phyloP scores from a whole-genome alignment of 2,329 filamentous ascomycete species.

The Rutstroemia sp. region DNA sequence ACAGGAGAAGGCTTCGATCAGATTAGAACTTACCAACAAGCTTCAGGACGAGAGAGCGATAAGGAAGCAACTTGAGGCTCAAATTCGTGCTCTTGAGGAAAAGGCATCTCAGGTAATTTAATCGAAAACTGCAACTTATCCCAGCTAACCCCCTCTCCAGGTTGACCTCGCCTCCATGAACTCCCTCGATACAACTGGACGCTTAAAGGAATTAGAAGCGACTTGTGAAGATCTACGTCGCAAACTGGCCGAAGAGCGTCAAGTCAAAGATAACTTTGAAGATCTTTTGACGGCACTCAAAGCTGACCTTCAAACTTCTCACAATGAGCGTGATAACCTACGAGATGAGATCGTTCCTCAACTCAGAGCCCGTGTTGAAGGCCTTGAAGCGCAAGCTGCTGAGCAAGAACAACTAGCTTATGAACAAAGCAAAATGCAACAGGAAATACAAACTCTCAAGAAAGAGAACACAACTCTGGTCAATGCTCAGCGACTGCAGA shows the following conservation, averaged over 20 bases:
- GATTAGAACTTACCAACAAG: slow-evolving; percentile 76
- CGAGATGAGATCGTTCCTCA: slow-evolving; percentile 82
- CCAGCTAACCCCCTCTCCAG: slow-evolving; percentile 16
- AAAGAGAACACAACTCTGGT: slow-evolving; percentile 51
- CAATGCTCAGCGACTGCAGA: slow-evolving; percentile 40
- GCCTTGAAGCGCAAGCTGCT: slow-evolving; percentile 65
- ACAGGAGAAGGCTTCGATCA: slow-evolving; percentile 83
- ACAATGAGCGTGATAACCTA: slow-evolving; percentile 86
- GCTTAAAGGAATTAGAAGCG: slow-evolving; percentile 70
- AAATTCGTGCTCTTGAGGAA: slow-evolving; percentile 76
- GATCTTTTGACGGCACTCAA: slow-evolving; percentile 80
- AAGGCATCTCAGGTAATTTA: slow-evolving; percentile 56
- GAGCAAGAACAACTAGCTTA: slow-evolving; percentile 69
- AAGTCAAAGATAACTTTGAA: slow-evolving; percentile 88
- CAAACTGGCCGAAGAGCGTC: slow-evolving; percentile 74
- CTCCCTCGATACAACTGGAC: slow-evolving; percentile 47
- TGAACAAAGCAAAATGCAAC: slow-evolving; percentile 77
- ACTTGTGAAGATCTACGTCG: slow-evolving; percentile 77
- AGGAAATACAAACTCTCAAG: slow-evolving; percentile 69
- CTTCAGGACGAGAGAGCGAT: slow-evolving; percentile 78
- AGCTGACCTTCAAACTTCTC: slow-evolving; percentile 70
- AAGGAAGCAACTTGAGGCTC: slow-evolving; percentile 69
- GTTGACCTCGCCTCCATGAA: slow-evolving; percentile 44
- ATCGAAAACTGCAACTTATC: slow-evolving; percentile 9
- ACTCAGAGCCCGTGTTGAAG: slow-evolving; percentile 67